A percentile compares a stretch with the other conserved stretches of the same genome.
phyloP scores from a whole-genome alignment of 768 basidiomycete genomes.

The Lactarius indigo region DNA sequence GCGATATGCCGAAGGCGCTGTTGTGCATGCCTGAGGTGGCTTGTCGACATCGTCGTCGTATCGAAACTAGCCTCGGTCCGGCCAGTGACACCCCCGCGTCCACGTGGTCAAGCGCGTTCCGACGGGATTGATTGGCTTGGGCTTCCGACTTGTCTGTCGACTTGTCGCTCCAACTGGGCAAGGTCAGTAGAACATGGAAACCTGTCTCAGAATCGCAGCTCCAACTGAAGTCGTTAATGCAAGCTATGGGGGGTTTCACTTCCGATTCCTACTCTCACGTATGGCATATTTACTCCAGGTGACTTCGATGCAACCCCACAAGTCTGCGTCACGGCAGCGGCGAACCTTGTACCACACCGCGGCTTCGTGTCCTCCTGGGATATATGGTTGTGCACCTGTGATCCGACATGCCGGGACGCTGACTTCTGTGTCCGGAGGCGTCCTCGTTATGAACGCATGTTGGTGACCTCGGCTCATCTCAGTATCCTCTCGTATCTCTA shows the following conservation, averaged over 20 bases:
- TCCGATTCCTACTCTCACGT: neutral
- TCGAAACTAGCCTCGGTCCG: neutral
- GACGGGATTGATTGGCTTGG: neutral
- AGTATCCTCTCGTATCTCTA: neutral
- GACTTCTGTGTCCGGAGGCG: neutral
- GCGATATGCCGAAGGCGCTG: conserved; percentile 52
- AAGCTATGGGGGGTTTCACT: neutral
- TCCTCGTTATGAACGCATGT: neutral
- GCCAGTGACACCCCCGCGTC: neutral
- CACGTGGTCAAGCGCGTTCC: neutral
- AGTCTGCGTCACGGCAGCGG: neutral
- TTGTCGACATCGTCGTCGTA: conserved; percentile 27
- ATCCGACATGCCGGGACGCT: conserved; percentile 10
- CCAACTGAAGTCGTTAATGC: neutral
- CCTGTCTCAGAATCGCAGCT: neutral
- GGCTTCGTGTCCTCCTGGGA: neutral
- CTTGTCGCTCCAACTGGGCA: neutral
- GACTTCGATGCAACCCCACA: neutral
- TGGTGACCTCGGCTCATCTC: neutral
- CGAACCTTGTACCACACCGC: neutral
- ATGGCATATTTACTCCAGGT: neutral
- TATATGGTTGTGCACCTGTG: neutral
- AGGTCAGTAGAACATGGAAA: neutral
- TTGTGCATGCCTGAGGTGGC: conserved; percentile 40
- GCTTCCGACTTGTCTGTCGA: too few relatives aligned